phyloP scores from a whole-genome alignment of 768 basidiomycete species.

The Cantharellus anzutake region DNA sequence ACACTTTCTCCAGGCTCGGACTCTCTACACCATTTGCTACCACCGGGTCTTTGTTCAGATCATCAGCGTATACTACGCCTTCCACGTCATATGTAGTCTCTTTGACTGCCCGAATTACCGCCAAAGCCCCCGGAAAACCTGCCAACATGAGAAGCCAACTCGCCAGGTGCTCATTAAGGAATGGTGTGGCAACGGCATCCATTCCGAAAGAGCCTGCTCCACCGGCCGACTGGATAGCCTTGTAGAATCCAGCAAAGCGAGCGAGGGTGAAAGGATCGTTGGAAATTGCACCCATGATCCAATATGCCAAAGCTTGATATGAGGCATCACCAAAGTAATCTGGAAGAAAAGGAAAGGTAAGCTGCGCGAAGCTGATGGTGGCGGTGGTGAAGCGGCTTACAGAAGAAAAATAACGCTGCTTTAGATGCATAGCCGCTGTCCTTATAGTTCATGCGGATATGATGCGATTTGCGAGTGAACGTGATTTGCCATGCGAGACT shows the following conservation, averaged over 20 bases:
- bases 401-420: slow-evolving; percentile 24
- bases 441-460: slow-evolving; percentile 16
- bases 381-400: slow-evolving; percentile 11
- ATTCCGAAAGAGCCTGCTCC: slow-evolving; percentile 25
- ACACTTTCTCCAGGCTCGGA: no score
- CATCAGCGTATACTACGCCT: slow-evolving; percentile 3
- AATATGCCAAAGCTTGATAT: slow-evolving; percentile 12
- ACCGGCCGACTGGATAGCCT: slow-evolving; percentile 18
- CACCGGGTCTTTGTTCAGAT: background rate
- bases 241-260: slow-evolving; percentile 15
- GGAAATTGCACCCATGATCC: slow-evolving; percentile 10
- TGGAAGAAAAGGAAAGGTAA: slow-evolving; percentile 5
- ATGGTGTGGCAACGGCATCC: slow-evolving; percentile 27
- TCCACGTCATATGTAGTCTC: slow-evolving; percentile 23
- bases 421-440: slow-evolving; percentile 19
- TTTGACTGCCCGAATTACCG: slow-evolving; percentile 20
- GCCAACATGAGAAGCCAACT: slow-evolving; percentile 20
- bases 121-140: slow-evolving; percentile 19
- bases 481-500: slow-evolving; percentile 24
- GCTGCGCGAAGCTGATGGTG: background rate
- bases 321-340: slow-evolving; percentile 20
- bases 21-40: no score
- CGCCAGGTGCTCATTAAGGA: slow-evolving; percentile 24
- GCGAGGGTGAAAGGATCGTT: slow-evolving; percentile 15
- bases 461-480: slow-evolving; percentile 17